Evolutionary conservation across 2,329 filamentous ascomycete genomes (phyloP).

Genomic region (Pseudogymnoascus pannorum): DNA sequence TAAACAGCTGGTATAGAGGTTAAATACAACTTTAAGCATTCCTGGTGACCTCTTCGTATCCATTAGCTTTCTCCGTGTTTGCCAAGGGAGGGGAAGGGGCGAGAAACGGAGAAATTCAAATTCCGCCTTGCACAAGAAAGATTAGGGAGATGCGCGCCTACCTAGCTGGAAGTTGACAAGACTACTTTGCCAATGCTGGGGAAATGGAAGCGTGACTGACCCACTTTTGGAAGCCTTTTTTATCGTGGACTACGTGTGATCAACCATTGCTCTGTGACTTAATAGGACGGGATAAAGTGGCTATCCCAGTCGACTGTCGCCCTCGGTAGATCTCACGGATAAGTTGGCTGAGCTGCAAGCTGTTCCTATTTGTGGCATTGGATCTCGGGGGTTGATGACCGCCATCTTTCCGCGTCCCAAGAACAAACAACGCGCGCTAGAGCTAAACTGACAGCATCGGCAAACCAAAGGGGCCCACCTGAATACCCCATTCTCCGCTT

Average conservation of each 20-base stretch:
- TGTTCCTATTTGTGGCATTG: background rate
- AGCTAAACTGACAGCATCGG: no score
- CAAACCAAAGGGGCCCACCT: background rate
- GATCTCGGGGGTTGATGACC: background rate
- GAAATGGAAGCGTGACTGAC: background rate
- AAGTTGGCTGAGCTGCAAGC: background rate
- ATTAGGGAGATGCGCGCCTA: background rate
- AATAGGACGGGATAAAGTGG: background rate
- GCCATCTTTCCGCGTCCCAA: background rate
- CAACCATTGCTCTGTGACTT: background rate
- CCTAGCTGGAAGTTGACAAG: background rate
- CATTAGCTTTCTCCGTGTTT: background rate
- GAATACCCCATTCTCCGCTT: background rate
- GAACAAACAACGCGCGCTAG: background rate
- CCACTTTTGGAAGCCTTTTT: conserved; percentile 1
- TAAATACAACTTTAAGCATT: conserved; percentile 1
- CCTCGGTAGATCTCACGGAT: background rate
- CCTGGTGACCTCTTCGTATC: background rate
- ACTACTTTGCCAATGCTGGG: background rate
- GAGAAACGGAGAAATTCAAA: background rate
- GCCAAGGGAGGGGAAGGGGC: background rate
- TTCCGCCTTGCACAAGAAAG: background rate
- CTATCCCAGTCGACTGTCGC: background rate
- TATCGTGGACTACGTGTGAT: background rate
- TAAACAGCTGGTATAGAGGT: background rate